Base-by-base conservation (phyloP, 495 filamentous ascomycete species). In the Xylaria nigripes region DNA sequence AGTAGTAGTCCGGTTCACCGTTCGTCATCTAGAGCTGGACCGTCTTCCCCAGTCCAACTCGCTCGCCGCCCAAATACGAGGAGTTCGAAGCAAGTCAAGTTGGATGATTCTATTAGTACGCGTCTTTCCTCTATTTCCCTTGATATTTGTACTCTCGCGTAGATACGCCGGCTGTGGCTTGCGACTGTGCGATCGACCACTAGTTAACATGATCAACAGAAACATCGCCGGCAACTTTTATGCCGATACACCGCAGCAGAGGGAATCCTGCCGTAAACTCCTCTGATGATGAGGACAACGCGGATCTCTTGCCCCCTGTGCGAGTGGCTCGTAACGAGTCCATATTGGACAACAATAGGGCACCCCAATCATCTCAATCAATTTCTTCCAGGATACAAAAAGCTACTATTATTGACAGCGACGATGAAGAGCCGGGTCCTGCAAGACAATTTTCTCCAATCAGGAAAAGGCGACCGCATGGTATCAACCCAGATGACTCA, bases 331-430 rank as follows among this genome's bases (percentile, higher is more conserved):
- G 9, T 12, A 22, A 40, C n/a, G 15, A 38, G 8, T 19, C 19
- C 19, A 51, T 15, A n/a, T 29, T 15, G 23, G 30, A 25, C 4
- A 49, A 6, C 1, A 27, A 21, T 40, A 30, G n/a, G 48, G 25
- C 44, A 43, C 22, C 23, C 1, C 54, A 40, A 29, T 64, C 63
- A 15, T 64, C 61, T 1, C 63, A 66, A 40, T 63, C 63, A 18
- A 56, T 66, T 34, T 61, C 63, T 25, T 55, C 60, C 18, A 63
- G 49, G 15, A 54, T 63, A 1, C 52, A 25, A 13, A 53, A 45
- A n/a, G 47, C 58, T 16, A 45, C 36, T 1, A 40, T 58, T 8
- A 50, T 64, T 15, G 25, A 66, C 19, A 40, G 36, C 21, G 46
- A 50, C 19, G 45, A 55, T 3, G 46, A 50, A 18, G 45, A 48